Base-by-base conservation (phyloP, 345 rosid genomes). In the Ricinus communis region DNA sequence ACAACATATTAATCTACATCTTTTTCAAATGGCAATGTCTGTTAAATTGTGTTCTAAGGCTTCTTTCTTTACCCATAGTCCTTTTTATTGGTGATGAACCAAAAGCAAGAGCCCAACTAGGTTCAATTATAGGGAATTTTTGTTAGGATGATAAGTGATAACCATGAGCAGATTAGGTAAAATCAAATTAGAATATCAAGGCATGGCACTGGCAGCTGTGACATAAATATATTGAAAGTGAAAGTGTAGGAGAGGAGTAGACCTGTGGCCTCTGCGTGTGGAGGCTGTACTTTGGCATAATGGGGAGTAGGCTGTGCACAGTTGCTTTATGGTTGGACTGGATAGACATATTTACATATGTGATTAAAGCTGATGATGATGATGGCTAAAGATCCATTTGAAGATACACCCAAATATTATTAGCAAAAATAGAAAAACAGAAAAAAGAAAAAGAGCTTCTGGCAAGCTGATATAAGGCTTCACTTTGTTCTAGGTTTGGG, bases 361-460 rank as follows among this genome's bases (percentile, higher is more conserved):
- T 4, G 79, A 43, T 55, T 40, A 68, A 67, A 74, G 75, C 36
- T 25, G 70, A 53, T 47, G 55, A 53, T 33, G 47, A 43, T 33
- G 65, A 55, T 8, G 12, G 30, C 16, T 2, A 13, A 1, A 28
- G 18, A 56, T 40, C n/a, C 65, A 59, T 59, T 28, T n/a, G n/a
- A n/a, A n/a, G n/a, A n/a, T n/a, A n/a, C n/a, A n/a, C n/a, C n/a
- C n/a, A 38, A 59, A 59, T 5, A 8, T 15, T 9, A n/a, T n/a
- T n/a, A 58, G 1, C 8, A 30, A 30, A 31, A 6, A 33, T 33
- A 2, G 38, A 2, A 2, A 33, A 33, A 33, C 6, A 33, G 6
- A 33, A 33, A 2, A 33, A 33, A 33, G n/a, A 33, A 33, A 33
- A 33, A 33, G 6, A 33, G 6, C 38, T 6, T 33, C 2, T 33